Base-by-base conservation (phyloP, 1,284 basidiomycete species). In the Exobasidium cylindrosporum region DNA sequence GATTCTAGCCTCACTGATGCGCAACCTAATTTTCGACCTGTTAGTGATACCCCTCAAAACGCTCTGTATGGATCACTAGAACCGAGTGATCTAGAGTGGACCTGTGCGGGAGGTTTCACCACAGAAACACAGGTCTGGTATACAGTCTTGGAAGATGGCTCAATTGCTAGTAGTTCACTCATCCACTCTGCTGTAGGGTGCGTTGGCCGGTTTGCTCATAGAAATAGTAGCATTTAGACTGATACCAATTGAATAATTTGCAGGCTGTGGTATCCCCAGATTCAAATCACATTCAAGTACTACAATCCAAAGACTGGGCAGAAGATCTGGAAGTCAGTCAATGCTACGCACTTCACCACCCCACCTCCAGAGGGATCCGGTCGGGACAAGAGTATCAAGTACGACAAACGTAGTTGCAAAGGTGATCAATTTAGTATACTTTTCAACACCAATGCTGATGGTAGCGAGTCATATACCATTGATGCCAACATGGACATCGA, bases 101-200 rank as follows among this genome's bases (percentile, higher is more conserved):
- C 86, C 44, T 91, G 90, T 81, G 84, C 87, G 2, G 81, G 82
- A 24, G 92, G 93, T 0, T 96, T 97, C 80, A 86, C 87, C 49
- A 90, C 93, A 1, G 96, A 98, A 82, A 97, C 95, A 0, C 92
- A 97, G 80, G 85, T 82, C 0, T 98, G 89, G 83, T 99, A 99
- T 82, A 84, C 88, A 40, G 85, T 90, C 68, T 84, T 91, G 13
- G 86, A 88, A 44, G 91, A 96, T 83, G 94, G 94, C 3, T 86
- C 86, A 26, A 85, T 87, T 60, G 69, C 96, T 66, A 90, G 91
- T 86, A 88, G 86, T 74, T 95, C 98, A 83, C 86, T 98, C 65
- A 97, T 99, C 76, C 93, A 97, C 84, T 95, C 92, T 1, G 85
- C 90, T 52, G 86, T 95, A 59, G 96, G 96, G 93, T 95, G 75